Percentiles rank a stretch among this genome's conserved stretches.
phyloP scores from a whole-genome alignment of 192 early-diverging fungal genomes.

The Coemansia sp. region DNA sequence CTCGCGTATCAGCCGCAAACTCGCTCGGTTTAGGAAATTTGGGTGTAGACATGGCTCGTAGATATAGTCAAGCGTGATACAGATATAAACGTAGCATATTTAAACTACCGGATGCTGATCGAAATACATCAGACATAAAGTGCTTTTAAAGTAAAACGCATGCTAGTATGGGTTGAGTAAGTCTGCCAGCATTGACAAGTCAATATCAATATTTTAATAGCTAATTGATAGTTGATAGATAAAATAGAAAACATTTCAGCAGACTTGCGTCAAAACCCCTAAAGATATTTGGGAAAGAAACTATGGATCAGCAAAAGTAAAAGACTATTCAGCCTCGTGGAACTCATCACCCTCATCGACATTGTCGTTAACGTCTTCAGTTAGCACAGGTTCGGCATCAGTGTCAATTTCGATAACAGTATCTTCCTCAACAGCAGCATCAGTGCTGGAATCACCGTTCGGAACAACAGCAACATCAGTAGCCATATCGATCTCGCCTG shows the following conservation, averaged over 20 bases:
- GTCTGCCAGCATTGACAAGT: no score
- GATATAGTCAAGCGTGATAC: background rate
- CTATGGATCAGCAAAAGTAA: background rate
- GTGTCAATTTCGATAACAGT: background rate
- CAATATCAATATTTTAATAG: background rate
- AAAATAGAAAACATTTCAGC: background rate
- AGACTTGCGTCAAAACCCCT: background rate
- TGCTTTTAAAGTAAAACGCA: no score
- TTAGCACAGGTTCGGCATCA: background rate
- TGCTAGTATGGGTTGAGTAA: background rate
- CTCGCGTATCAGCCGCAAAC: conserved; percentile 57
- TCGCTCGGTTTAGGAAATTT: conserved; percentile 44
- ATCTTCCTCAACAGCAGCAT: conserved; percentile 5
- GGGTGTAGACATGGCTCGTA: conserved; percentile 15
- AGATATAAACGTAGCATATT: no score
- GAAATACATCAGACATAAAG: no score
- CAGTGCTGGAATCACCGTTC: background rate
- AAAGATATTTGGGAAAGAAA: background rate
- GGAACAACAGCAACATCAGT: conserved; percentile 13
- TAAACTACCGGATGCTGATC: no score
- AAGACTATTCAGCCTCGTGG: conserved; percentile 25
- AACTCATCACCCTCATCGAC: conserved; percentile 34
- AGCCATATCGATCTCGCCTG: conserved; percentile 17
- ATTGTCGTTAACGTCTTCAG: background rate
- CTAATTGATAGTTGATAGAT: background rate